Base-by-base conservation (phyloP, 345 rosid genomes). In the Sonneratia caseolaris region DNA sequence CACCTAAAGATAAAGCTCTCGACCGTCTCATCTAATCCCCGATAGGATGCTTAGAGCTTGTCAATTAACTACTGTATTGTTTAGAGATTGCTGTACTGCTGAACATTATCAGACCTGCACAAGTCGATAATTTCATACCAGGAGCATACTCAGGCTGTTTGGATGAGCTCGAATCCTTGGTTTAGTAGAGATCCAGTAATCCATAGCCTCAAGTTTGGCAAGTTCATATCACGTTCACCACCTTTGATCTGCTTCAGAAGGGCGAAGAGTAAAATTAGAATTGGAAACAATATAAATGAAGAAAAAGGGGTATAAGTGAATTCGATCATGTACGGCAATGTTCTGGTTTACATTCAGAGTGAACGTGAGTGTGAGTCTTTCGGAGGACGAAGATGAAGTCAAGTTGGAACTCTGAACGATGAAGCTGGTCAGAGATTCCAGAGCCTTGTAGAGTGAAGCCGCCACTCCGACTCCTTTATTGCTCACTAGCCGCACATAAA, bases 361-460 rank as follows among this genome's bases (percentile, higher is more conserved):
- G 76, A 84, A 89, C 68, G 96, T 85, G 64, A 91, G 78, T 64
- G 81, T 73, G 48, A 83, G 86, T 75, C 51, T 81, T 8, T 88
- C 92, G 7, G 87, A 78, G 59, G 72, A 74, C 27, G 92, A 78
- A 51, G 72, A 74, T 36, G 94, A 75, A 64, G 87, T 69, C 76
- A 91, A 65, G 81, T 86, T 93, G 7, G 93, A 86, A 86, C 80
- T 93, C 24, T 86, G 96, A 66, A 89, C 78, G 57, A 65, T 79
- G 84, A 89, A 91, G 77, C 80, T 77, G 16, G 84, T 77, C 12
- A 93, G 86, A 13, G 97, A 86, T 78, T 91, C 98, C 42, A 93
- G 80, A 48, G 96, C 89, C 78, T 76, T 84, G 73, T 86, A 91
- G 9, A 93, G 96, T 21, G 90, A 84, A 37, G 64, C 81, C 14